Conservation (phyloP, 2,329 filamentous ascomycete species). For the Ciborinia camelliae region DNA sequence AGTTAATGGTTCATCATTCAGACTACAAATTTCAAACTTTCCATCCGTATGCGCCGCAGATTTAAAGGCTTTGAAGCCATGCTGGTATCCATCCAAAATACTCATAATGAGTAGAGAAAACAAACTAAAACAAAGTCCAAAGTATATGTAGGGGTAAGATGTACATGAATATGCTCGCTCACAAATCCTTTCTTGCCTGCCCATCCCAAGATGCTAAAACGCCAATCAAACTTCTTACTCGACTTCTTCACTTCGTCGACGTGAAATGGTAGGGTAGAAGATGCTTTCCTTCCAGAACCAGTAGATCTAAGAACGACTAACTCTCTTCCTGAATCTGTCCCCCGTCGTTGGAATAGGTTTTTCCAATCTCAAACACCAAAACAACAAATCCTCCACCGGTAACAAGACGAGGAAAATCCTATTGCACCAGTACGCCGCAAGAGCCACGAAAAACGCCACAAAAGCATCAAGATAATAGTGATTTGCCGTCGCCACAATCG, state of each 20-base stretch:
- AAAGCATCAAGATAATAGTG: constrained; percentile 53
- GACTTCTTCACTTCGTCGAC: background rate
- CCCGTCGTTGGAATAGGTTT: constrained; percentile 51
- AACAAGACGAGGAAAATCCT: constrained; percentile 48
- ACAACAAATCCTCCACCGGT: constrained; percentile 48
- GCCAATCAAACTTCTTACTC: background rate
- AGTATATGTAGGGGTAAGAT: background rate
- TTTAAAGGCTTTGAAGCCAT: constrained; percentile 3
- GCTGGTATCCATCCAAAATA: constrained; percentile 13
- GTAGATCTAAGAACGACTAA: background rate
- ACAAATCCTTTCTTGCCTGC: background rate
- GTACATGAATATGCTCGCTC: constrained; percentile 4
- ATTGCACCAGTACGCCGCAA: constrained; percentile 47
- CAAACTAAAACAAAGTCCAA: background rate
- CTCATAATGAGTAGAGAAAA: background rate
- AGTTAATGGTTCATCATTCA: background rate
- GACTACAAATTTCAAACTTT: background rate
- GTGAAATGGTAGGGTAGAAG: background rate
- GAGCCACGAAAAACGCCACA: constrained; percentile 46
- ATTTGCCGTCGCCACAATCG: constrained; percentile 53
- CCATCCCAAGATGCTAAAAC: constrained; percentile 1
- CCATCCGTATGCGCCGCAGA: background rate
- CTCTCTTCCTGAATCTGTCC: constrained; percentile 31
- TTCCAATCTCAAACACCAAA: constrained; percentile 46
- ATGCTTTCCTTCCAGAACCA: background rate